Evolutionary conservation across 495 filamentous ascomycete species (phyloP).

Genomic region (Penicillium alfredii): DNA sequence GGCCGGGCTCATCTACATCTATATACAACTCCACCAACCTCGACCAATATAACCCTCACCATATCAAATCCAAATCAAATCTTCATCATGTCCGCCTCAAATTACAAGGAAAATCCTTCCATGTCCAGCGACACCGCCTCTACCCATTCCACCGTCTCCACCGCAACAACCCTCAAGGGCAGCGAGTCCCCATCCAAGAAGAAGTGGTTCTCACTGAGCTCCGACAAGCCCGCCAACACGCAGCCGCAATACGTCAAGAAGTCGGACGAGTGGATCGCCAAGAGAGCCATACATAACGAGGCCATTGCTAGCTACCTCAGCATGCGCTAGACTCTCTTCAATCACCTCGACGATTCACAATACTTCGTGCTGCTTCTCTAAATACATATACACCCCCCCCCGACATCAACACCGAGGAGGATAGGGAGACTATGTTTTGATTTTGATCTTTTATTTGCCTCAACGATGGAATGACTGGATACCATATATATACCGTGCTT

Average conservation of each 20-base stretch:
- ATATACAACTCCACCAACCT: no score
- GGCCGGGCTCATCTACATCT: no score
- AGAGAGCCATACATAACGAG: conserved; percentile 24
- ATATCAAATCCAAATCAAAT: conserved; percentile 6
- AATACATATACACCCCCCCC: no score
- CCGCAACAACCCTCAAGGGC: conserved; percentile 25
- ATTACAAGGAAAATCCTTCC: conserved; percentile 15
- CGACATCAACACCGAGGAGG: no score
- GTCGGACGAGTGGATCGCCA: conserved; percentile 4
- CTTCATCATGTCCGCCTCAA: conserved; percentile 11
- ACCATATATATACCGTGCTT: conserved; percentile 1
- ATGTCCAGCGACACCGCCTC: conserved; percentile 19
- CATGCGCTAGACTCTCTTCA: conserved; percentile 21
- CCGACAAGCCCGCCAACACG: conserved; percentile 7
- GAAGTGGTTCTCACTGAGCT: conserved; percentile 23
- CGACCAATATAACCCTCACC: conserved; percentile 1
- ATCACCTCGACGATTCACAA: no score
- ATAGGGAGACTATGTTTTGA: not conserved
- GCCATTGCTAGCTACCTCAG: conserved; percentile 29
- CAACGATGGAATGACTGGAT: conserved; percentile 18
- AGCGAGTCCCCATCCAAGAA: conserved; percentile 13
- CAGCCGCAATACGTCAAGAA: conserved; percentile 5
- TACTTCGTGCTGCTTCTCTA: no score
- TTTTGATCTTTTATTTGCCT: conserved; percentile 1
- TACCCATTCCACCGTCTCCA: conserved; percentile 23